Percentiles rank a stretch among this genome's conserved stretches.
phyloP scores from a whole-genome alignment of 306 rosid genomes.

The Lathyrus aphaca region DNA sequence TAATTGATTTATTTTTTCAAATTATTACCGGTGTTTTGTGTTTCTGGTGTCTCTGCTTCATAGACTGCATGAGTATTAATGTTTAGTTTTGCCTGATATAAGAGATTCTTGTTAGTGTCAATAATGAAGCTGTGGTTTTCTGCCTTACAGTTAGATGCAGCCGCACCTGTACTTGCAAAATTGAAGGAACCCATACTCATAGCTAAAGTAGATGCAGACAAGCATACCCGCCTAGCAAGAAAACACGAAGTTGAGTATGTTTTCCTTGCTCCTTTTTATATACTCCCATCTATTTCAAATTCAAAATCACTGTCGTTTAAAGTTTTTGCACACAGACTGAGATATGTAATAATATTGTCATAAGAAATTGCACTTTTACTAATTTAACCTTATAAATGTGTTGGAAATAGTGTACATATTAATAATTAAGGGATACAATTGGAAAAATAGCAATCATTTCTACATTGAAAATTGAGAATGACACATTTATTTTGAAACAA shows the following conservation, averaged over 20 bases:
- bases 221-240: conserved; percentile 62
- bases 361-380: too few species aligned
- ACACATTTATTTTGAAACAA: too few species aligned
- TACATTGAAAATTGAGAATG: too few species aligned
- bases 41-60: too few species aligned
- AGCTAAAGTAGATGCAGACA: conserved; percentile 89
- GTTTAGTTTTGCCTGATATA: conserved; percentile 18
- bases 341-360: too few species aligned
- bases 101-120: neutral
- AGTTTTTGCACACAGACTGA: too few species aligned
- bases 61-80: neutral
- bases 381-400: too few species aligned
- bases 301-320: too few species aligned
- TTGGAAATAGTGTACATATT: too few species aligned
- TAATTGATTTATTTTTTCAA: neutral
- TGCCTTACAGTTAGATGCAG: conserved; percentile 80
- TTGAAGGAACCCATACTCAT: conserved; percentile 76
- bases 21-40: too few species aligned
- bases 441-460: too few species aligned
- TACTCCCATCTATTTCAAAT: neutral
- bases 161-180: conserved; percentile 78
- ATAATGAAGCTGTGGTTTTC: conserved; percentile 24
- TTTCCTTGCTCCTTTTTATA: conserved; percentile 15
- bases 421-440: too few species aligned
- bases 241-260: conserved; percentile 80